Evolutionary conservation across 441 rosid genomes (phyloP).

Genomic region (Sinapis alba): DNA sequence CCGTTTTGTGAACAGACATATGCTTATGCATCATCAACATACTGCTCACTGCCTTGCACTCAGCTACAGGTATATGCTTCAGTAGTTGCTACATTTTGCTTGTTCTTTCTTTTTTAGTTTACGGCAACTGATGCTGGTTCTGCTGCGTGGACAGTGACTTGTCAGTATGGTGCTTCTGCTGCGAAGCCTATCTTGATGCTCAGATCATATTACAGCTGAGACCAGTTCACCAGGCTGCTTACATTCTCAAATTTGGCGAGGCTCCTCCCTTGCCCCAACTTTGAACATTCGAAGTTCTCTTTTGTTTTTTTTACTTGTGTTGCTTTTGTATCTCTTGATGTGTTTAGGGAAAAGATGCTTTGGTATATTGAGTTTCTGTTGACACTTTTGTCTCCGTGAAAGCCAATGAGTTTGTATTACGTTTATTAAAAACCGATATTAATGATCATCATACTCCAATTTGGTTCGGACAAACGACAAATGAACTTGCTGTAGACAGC

Average conservation of each 20-base stretch:
- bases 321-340: not conserved
- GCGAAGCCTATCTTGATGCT: constrained; percentile 84
- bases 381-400: not conserved
- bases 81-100: not conserved
- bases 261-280: constrained; percentile 57
- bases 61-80: constrained; percentile 61
- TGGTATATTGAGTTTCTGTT: not conserved
- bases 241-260: constrained; percentile 83
- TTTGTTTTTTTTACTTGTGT: not conserved
- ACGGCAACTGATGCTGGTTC: not conserved
- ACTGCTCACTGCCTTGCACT: not conserved
- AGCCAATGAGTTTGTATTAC: not conserved
- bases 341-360: not conserved
- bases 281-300: constrained; percentile 23
- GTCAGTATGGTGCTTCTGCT: constrained; percentile 86
- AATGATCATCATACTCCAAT: too few relatives aligned
- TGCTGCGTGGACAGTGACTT: constrained; percentile 59
- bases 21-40: constrained; percentile 14
- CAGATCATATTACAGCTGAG: constrained; percentile 63
- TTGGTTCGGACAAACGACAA: too few relatives aligned
- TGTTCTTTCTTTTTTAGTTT: not conserved
- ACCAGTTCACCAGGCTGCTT: constrained; percentile 68
- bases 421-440: not conserved
- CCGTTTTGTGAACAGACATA: constrained; percentile 61
- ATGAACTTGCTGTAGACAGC: too few relatives aligned